Evolutionary conservation across 2,329 filamentous ascomycete species (phyloP).

Genomic region (Penicillium janthinellum): DNA sequence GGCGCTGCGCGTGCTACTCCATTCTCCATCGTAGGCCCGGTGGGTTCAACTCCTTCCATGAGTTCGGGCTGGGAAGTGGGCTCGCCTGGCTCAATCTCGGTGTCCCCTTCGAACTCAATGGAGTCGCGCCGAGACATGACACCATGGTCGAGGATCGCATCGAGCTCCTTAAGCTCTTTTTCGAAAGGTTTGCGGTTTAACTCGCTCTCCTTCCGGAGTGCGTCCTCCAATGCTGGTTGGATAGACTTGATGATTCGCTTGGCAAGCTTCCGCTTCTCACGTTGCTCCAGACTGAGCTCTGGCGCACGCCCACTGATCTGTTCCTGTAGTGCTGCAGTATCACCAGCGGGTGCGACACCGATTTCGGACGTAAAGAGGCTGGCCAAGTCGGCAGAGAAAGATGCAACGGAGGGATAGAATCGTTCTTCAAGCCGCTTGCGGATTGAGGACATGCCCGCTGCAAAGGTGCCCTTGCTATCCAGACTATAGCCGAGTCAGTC

Average conservation of each 20-base stretch:
- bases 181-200: slow-evolving; percentile 71
- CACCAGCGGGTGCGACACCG: slow-evolving; percentile 50
- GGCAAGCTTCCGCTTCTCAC: slow-evolving; percentile 79
- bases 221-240: slow-evolving; percentile 74
- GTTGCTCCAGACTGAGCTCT: slow-evolving; percentile 63
- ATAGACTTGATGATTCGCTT: slow-evolving; percentile 86
- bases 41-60: slow-evolving; percentile 26
- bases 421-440: slow-evolving; percentile 57
- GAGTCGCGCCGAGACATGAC: slow-evolving; percentile 54
- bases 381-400: slow-evolving; percentile 62
- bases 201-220: slow-evolving; percentile 78
- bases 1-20: slow-evolving; percentile 15
- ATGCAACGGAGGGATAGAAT: slow-evolving; percentile 61
- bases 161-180: slow-evolving; percentile 70
- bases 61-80: slow-evolving; percentile 29
- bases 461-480: slow-evolving; percentile 57
- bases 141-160: slow-evolving; percentile 70
- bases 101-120: slow-evolving; percentile 44
- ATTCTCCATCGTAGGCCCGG: slow-evolving; percentile 4
- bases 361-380: slow-evolving; percentile 58
- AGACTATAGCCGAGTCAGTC: slow-evolving; percentile 40
- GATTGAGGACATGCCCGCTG: slow-evolving; percentile 55
- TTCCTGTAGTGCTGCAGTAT: slow-evolving; percentile 52
- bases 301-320: slow-evolving; percentile 52
- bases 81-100: slow-evolving; percentile 39